A percentile compares a stretch with the other conserved stretches of the same genome.
These are phyloP conservation scores for Macaranga tanarius DNA, from an alignment of 441 rosid species.

Conservation along the genomic window DNA sequence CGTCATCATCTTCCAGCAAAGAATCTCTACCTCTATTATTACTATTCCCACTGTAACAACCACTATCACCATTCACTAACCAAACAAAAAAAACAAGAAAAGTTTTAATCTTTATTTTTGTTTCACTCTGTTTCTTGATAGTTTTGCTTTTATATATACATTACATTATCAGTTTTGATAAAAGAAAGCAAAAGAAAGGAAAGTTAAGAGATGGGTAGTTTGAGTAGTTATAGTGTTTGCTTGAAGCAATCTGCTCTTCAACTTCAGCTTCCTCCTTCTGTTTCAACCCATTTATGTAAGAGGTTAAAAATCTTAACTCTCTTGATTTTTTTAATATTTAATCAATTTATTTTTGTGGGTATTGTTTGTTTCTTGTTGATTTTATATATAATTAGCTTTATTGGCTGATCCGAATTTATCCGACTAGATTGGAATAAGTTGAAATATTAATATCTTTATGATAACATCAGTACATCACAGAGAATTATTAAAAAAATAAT, in stretches of 20 bases:
- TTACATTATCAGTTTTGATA: not conserved
- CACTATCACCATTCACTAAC: slow-evolving; percentile 28
- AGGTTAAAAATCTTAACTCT: slow-evolving; percentile 31
- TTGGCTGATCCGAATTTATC: not conserved
- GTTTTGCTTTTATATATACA: not conserved
- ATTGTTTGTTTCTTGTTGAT: not conserved
- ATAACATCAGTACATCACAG: too few species aligned
- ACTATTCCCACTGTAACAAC: slow-evolving; percentile 24
- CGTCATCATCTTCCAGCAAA: not conserved
- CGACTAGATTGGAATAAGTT: too few species aligned
- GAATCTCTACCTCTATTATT: slow-evolving; percentile 21
- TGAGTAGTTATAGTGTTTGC: slow-evolving; percentile 40
- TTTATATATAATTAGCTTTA: not conserved
- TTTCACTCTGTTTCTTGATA: not conserved
- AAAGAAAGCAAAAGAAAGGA: not conserved
- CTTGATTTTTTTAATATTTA: too few species aligned
- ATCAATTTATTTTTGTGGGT: not conserved
- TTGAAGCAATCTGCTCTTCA: slow-evolving; percentile 34
- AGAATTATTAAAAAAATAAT: too few species aligned
- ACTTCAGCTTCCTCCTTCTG: slow-evolving; percentile 35
- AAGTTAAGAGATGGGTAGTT: slow-evolving; percentile 29
- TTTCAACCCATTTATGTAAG: slow-evolving; percentile 28
- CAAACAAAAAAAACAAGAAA: not conserved
- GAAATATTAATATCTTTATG: too few species aligned
- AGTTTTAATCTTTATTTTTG: not conserved